phyloP scores from a whole-genome alignment of 129 eudicot species.

The carrot (Daucus carota) region DH1_v3.0 NC_030385.2:46602501-46603000 shows the following conservation, averaged over 20 bases:
- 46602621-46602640: constrained; percentile 28
- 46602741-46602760: constrained; percentile 56
- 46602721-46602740: constrained; percentile 81
- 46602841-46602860: neutral
- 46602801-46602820: constrained; percentile 36
- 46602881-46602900: neutral
- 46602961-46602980: neutral
- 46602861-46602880: neutral
- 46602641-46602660: constrained; percentile 22
- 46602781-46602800: neutral
- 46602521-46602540: neutral
- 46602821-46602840: neutral
- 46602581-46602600: neutral
- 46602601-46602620: constrained; percentile 31
- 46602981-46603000: no score
- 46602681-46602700: constrained; percentile 22
- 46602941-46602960: neutral
- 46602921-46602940: neutral
- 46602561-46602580: neutral
- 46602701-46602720: constrained; percentile 42
- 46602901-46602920: neutral
- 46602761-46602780: no score
- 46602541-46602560: neutral
- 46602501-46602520: neutral
- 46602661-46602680: constrained; percentile 12